Percentiles rank a stretch among this genome's conserved stretches.
Evolutionary conservation across 2,329 filamentous ascomycete species (phyloP).

Genomic region (Dothistroma pini): DNA sequence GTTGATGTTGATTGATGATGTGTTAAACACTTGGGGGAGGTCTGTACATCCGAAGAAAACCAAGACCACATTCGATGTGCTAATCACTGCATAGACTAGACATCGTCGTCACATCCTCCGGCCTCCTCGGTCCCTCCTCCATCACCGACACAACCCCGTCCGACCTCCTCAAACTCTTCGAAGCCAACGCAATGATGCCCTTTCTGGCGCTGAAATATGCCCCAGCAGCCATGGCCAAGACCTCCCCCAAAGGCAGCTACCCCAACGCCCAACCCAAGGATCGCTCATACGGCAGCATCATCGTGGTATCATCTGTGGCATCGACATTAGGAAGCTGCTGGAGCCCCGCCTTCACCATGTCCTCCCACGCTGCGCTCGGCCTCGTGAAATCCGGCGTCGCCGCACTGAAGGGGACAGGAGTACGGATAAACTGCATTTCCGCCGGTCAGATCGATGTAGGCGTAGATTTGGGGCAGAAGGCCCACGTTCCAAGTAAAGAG

Average conservation of each 20-base stretch:
- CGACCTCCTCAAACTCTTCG: slow-evolving; percentile 56
- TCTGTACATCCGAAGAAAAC: slow-evolving; percentile 20
- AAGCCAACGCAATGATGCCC: slow-evolving; percentile 58
- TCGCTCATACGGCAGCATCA: slow-evolving; percentile 58
- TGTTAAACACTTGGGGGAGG: slow-evolving; percentile 56
- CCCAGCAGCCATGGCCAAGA: slow-evolving; percentile 60
- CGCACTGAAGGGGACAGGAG: slow-evolving; percentile 55
- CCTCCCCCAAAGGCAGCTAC: slow-evolving; percentile 53
- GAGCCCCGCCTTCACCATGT: slow-evolving; percentile 61
- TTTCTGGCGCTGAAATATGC: slow-evolving; percentile 65
- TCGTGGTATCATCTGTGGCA: slow-evolving; percentile 59
- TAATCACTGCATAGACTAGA: slow-evolving; percentile 44
- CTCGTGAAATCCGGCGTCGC: slow-evolving; percentile 58
- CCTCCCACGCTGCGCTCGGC: slow-evolving; percentile 57
- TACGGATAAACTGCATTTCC: slow-evolving; percentile 55
- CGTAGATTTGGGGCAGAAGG: slow-evolving; percentile 47
- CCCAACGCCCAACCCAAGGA: slow-evolving; percentile 60
- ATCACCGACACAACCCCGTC: slow-evolving; percentile 55
- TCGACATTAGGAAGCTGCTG: slow-evolving; percentile 56
- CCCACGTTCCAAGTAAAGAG: slow-evolving; percentile 34
- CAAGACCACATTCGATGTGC: too few relatives aligned
- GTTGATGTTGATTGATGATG: slow-evolving; percentile 58
- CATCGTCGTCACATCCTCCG: slow-evolving; percentile 58
- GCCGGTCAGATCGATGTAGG: slow-evolving; percentile 48
- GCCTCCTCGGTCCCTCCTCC: slow-evolving; percentile 55